A percentile compares a stretch with the other conserved stretches of the same genome.
phyloP scores from a whole-genome alignment of 331 rosid genomes.

The Telfairia occidentalis region DNA sequence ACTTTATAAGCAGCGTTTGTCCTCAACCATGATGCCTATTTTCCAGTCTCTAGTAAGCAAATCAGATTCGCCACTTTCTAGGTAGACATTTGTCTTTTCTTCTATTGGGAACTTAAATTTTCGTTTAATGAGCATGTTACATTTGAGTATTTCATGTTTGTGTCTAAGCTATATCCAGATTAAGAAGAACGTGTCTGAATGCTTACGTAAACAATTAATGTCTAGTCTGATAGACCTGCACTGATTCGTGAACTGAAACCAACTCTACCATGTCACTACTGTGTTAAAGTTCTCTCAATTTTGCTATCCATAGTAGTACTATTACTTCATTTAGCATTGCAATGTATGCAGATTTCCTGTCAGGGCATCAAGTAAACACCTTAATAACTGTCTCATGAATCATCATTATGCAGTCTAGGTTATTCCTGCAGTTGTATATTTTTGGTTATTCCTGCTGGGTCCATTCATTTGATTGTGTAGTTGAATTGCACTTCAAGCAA shows the following conservation, averaged over 20 bases:
- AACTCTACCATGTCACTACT: not conserved
- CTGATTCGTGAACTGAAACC: not conserved
- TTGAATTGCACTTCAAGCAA: not conserved
- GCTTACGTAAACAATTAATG: not conserved
- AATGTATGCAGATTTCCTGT: not conserved
- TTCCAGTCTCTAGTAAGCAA: conserved; percentile 49
- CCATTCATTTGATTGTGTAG: not conserved
- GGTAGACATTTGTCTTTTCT: conserved; percentile 30
- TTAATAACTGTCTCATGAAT: not conserved
- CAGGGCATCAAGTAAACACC: not conserved
- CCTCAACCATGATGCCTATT: conserved; percentile 67
- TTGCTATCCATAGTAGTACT: not conserved
- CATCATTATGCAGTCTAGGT: not conserved
- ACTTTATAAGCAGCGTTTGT: conserved; percentile 84
- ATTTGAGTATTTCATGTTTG: not conserved
- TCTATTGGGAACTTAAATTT: not conserved
- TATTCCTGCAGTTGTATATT: not conserved
- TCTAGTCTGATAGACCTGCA: not conserved
- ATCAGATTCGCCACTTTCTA: conserved; percentile 41
- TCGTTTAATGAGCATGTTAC: not conserved
- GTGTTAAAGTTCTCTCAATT: not conserved
- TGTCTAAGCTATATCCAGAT: not conserved
- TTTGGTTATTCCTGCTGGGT: not conserved
- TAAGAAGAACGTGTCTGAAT: not conserved
- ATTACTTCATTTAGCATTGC: not conserved